A percentile compares a stretch with the other conserved stretches of the same genome.
Conservation (phyloP, 192 early-diverging fungal species). For the Obelidium mucronatum region DNA sequence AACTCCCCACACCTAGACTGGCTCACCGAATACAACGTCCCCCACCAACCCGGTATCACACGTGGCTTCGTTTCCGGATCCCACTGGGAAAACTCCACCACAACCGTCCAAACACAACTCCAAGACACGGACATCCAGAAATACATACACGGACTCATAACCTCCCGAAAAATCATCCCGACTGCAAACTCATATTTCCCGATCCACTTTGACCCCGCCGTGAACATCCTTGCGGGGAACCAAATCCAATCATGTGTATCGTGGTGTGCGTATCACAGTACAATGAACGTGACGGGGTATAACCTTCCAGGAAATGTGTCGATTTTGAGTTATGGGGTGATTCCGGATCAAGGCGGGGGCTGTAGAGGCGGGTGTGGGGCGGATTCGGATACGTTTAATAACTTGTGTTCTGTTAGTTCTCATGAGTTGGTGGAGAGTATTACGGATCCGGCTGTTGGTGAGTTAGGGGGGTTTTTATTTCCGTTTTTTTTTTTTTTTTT, state of each 20-base stretch:
- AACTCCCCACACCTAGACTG: conserved; percentile 19
- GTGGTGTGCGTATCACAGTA: conserved; percentile 45
- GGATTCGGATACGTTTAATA: neutral
- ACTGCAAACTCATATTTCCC: conserved; percentile 47
- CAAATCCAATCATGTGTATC: neutral
- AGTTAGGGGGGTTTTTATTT: neutral
- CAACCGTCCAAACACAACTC: neutral
- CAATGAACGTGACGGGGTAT: conserved; percentile 31
- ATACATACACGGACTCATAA: conserved; percentile 10
- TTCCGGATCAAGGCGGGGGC: conserved; percentile 45
- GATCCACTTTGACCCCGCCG: conserved; percentile 29
- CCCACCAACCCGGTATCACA: conserved; percentile 2
- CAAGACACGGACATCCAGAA: neutral
- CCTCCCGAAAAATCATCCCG: conserved; percentile 31
- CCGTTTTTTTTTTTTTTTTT: too few species aligned
- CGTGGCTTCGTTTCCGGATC: conserved; percentile 18
- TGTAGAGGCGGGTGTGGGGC: conserved; percentile 43
- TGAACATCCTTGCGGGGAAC: neutral
- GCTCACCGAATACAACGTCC: conserved; percentile 33
- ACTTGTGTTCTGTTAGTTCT: conserved; percentile 6
- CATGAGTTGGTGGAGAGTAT: conserved; percentile 35
- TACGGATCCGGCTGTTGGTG: conserved; percentile 20
- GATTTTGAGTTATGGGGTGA: conserved; percentile 39
- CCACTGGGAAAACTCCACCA: neutral
- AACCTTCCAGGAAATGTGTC: neutral